These are phyloP conservation scores for Vigna reflexopilosa DNA, from an alignment of 306 rosid species.

Conservation along the genomic window DNA sequence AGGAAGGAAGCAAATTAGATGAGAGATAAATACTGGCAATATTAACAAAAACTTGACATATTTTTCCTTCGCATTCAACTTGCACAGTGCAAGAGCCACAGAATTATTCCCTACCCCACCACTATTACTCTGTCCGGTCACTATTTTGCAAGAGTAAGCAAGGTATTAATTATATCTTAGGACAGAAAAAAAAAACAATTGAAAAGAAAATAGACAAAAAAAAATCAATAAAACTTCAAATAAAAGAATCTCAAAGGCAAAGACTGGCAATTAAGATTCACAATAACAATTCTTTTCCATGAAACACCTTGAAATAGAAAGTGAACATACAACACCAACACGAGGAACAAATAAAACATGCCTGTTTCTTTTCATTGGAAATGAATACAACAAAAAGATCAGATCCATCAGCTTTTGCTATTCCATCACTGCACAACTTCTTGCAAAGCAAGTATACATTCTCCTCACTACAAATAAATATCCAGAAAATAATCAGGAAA, in stretches of 20 bases:
- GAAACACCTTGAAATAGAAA: not conserved
- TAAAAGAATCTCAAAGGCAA: not conserved
- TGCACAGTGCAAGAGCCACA: not conserved
- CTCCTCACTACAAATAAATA: slow-evolving; percentile 73
- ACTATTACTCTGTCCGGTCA: not conserved
- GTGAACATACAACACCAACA: not conserved
- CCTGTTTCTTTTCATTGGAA: slow-evolving; percentile 89
- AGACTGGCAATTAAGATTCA: slow-evolving; percentile 7
- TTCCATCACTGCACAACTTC: slow-evolving; percentile 63
- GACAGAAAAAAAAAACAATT: not conserved
- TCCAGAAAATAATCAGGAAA: not conserved
- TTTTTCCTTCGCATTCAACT: not conserved
- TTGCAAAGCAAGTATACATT: slow-evolving; percentile 81
- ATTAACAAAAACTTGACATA: not conserved
- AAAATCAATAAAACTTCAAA: not conserved
- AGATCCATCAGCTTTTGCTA: slow-evolving; percentile 62
- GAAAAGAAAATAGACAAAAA: not conserved
- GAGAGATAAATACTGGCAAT: not conserved
- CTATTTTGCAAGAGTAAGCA: not conserved
- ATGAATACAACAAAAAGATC: slow-evolving; percentile 81
- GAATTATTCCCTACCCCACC: not conserved
- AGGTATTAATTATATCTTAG: not conserved
- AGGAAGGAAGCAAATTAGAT: slow-evolving; percentile 5
- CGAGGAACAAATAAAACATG: slow-evolving; percentile 43
- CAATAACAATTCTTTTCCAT: not conserved